Evolutionary conservation across 192 early-diverging fungal species (phyloP).

Genomic region (Coemansia sp.): DNA sequence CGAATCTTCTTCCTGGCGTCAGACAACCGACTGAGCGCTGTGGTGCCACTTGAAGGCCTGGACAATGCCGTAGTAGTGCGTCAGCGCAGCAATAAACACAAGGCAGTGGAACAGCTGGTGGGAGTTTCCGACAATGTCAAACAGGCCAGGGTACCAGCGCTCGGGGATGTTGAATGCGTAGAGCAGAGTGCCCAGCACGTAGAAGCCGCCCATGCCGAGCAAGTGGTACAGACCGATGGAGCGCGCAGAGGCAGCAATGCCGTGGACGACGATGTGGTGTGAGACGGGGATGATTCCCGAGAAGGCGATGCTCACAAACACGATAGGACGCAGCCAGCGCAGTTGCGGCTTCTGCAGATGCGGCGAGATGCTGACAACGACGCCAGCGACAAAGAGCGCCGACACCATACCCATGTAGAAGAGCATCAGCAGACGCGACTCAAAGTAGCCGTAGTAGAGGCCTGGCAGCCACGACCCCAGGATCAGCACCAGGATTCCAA

Average conservation of each 20-base stretch:
- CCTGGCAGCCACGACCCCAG: slow-evolving; percentile 57
- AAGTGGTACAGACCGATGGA: slow-evolving; percentile 69
- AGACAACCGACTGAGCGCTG: slow-evolving; percentile 41
- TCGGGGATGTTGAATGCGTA: slow-evolving; percentile 86
- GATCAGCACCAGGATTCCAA: slow-evolving; percentile 85
- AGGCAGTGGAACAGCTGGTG: slow-evolving; percentile 94
- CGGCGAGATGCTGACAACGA: slow-evolving; percentile 63
- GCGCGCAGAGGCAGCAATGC: slow-evolving; percentile 57
- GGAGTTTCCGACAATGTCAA: slow-evolving; percentile 81
- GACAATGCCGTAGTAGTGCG: slow-evolving; percentile 73
- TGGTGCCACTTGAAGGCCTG: slow-evolving; percentile 60
- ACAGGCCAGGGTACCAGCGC: slow-evolving; percentile 78
- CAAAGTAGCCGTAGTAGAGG: slow-evolving; percentile 62
- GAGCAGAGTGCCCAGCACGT: slow-evolving; percentile 81
- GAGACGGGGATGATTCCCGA: slow-evolving; percentile 73
- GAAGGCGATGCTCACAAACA: slow-evolving; percentile 79
- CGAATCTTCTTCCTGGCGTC: neutral
- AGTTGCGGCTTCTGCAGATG: slow-evolving; percentile 74
- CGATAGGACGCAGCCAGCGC: slow-evolving; percentile 73
- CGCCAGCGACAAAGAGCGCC: slow-evolving; percentile 66
- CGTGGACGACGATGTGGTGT: slow-evolving; percentile 72
- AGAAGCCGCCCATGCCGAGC: slow-evolving; percentile 70
- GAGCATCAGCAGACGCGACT: slow-evolving; percentile 53
- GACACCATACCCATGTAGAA: slow-evolving; percentile 64
- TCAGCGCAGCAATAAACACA: slow-evolving; percentile 76